Evolutionary conservation across 2,329 filamentous ascomycete genomes (phyloP).

Genomic region (Hansfordia pulvinata): DNA sequence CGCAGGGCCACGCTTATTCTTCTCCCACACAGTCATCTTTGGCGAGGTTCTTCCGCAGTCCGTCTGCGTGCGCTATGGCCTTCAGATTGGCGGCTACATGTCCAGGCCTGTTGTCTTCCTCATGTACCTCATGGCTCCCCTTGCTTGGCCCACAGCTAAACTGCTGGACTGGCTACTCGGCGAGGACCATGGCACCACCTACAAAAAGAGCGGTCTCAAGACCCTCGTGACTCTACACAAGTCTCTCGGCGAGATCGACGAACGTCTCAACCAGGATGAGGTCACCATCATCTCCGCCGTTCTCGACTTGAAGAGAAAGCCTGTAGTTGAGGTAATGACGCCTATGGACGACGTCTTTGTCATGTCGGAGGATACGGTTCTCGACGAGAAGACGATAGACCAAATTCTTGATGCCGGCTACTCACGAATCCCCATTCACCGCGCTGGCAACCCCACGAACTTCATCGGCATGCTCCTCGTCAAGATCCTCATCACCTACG

Average conservation of each 20-base stretch:
- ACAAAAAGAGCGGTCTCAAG: slow-evolving; percentile 97
- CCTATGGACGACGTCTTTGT: slow-evolving; percentile 96
- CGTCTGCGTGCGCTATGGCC: slow-evolving; percentile 87
- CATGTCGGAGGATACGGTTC: slow-evolving; percentile 84
- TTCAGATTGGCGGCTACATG: slow-evolving; percentile 91
- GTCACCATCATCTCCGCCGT: slow-evolving; percentile 98
- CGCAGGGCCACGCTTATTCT: not conserved
- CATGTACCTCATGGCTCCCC: slow-evolving; percentile 83
- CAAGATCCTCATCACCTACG: slow-evolving; percentile 97
- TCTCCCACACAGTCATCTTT: slow-evolving; percentile 64
- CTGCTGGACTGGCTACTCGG: slow-evolving; percentile 87
- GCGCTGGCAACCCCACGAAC: slow-evolving; percentile 68
- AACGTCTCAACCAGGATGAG: slow-evolving; percentile 91
- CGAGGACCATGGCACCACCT: slow-evolving; percentile 88
- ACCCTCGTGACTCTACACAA: slow-evolving; percentile 92
- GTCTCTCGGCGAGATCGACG: slow-evolving; percentile 71
- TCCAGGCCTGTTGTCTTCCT: slow-evolving; percentile 72
- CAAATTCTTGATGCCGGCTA: slow-evolving; percentile 86
- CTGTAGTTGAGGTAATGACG: slow-evolving; percentile 93
- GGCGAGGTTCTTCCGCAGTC: slow-evolving; percentile 95
- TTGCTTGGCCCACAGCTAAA: slow-evolving; percentile 92
- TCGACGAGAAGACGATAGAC: slow-evolving; percentile 93
- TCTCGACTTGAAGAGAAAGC: slow-evolving; percentile 89
- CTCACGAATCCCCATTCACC: slow-evolving; percentile 88
- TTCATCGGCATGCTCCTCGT: slow-evolving; percentile 97